Conservation (phyloP, 306 rosid genomes). For the Biancaea sappan region DNA sequence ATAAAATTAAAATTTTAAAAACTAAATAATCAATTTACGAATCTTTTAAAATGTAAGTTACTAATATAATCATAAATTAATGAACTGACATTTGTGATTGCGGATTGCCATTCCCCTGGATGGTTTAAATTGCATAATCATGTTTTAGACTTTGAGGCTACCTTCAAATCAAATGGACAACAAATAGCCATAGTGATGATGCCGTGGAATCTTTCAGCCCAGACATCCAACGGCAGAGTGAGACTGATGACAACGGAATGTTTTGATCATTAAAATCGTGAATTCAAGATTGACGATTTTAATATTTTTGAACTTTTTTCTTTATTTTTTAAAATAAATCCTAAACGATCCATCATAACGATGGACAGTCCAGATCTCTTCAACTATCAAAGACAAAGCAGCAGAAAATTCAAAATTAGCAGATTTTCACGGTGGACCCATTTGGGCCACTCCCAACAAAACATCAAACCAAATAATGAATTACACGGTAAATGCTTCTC, state of each 20-base stretch:
- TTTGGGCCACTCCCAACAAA: neutral
- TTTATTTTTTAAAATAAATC: too few relatives aligned
- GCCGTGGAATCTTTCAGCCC: neutral
- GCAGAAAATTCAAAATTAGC: neutral
- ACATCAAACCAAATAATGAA: constrained; percentile 18
- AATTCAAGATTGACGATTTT: too few relatives aligned
- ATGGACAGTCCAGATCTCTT: too few relatives aligned
- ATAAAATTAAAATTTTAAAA: too few relatives aligned
- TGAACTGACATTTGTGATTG: too few relatives aligned
- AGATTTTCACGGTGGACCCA: constrained; percentile 10
- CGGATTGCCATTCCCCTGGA: neutral
- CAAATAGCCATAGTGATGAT: neutral
- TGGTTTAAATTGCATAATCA: neutral
- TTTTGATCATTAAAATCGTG: too few relatives aligned
- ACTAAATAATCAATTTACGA: too few relatives aligned
- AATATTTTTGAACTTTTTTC: too few relatives aligned
- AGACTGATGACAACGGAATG: too few relatives aligned
- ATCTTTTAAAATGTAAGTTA: too few relatives aligned
- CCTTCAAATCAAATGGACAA: neutral
- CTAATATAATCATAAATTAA: too few relatives aligned
- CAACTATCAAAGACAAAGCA: neutral
- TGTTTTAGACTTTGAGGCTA: neutral
- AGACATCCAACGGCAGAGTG: neutral
- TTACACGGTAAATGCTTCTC: constrained; percentile 31
- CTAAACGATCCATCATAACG: too few relatives aligned